These are phyloP conservation scores for Cystofilobasidium ferigula DNA, from an alignment of 768 basidiomycete genomes.

Conservation along the genomic window DNA sequence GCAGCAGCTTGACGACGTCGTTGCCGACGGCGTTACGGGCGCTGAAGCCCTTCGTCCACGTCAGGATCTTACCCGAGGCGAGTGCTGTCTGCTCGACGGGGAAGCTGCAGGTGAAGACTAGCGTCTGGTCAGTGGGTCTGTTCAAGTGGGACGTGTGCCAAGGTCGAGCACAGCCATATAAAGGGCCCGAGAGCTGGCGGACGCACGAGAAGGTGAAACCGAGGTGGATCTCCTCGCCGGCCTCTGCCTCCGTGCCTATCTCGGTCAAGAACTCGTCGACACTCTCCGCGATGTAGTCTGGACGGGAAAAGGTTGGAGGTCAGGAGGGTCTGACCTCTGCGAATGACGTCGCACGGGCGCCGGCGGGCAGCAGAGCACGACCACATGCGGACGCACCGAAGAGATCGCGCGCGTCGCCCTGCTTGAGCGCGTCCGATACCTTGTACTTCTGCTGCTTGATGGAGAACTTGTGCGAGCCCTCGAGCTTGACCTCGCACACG, in stretches of 20 bases:
- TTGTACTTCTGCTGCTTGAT: conserved; percentile 93
- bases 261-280: conserved; percentile 89
- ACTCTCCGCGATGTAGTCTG: conserved; percentile 95
- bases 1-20: conserved; percentile 77
- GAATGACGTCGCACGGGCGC: not conserved
- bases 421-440: conserved; percentile 84
- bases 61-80: conserved; percentile 76
- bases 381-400: conserved; percentile 52
- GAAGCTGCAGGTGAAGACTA: conserved; percentile 47
- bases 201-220: conserved; percentile 68
- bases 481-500: conserved; percentile 84
- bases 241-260: conserved; percentile 38
- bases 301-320: conserved; percentile 12
- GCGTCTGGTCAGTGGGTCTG: not conserved
- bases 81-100: conserved; percentile 95
- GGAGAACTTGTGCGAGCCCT: conserved; percentile 77
- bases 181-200: not conserved
- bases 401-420: conserved; percentile 72
- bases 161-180: not conserved
- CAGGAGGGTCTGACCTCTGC: not conserved
- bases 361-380: no score
- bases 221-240: conserved; percentile 47
- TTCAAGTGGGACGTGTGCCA: not conserved
- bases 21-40: conserved; percentile 80
- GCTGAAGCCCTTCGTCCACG: conserved; percentile 93